Evolutionary conservation across 495 filamentous ascomycete genomes (phyloP).

Genomic region (Letharia columbiana): DNA sequence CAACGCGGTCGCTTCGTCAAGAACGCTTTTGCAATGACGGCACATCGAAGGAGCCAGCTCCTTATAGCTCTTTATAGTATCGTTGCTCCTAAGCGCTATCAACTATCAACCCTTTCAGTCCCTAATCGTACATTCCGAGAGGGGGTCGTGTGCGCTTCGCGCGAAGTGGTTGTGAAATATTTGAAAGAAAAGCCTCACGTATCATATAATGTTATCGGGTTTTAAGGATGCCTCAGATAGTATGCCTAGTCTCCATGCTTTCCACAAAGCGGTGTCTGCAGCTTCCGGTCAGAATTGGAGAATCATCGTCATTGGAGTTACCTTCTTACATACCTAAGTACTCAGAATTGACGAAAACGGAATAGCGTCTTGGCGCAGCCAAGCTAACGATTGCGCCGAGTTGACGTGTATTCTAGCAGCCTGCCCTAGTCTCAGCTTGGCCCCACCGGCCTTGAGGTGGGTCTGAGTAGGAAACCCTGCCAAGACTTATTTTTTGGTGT

Average conservation of each 20-base stretch:
- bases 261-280: background rate
- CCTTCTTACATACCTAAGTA: background rate
- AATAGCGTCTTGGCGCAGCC: background rate
- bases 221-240: background rate
- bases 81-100: background rate
- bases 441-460: no score
- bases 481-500: no score
- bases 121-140: conserved; percentile 2
- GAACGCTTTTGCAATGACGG: background rate
- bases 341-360: background rate
- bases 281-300: background rate
- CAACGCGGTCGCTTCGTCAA: background rate
- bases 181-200: background rate
- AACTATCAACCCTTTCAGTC: background rate
- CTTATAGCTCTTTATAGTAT: background rate
- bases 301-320: conserved; percentile 1
- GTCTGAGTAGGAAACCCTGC: no score
- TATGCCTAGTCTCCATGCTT: background rate
- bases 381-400: background rate
- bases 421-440: no score
- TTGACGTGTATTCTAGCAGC: background rate
- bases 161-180: background rate
- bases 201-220: background rate
- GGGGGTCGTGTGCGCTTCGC: conserved; percentile 13
- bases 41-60: conserved; percentile 1